Base-by-base conservation (phyloP, 106 monocot genomes). In the Narthecium ossifragum region DNA sequence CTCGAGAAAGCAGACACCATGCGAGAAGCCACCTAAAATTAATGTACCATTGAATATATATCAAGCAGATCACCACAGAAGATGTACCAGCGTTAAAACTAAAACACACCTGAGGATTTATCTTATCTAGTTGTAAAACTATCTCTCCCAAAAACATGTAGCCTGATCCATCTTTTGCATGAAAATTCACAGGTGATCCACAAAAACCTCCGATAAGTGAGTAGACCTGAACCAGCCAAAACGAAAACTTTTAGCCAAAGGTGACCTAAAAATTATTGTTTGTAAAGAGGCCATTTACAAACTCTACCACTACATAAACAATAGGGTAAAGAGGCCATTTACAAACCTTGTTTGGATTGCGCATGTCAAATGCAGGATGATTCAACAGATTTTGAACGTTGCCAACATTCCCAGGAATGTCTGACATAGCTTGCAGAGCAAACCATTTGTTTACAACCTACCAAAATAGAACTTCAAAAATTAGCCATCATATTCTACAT, bases 401-500 rank as follows among this genome's bases (percentile, higher is more conserved):
- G 26, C 31, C 76, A 48, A 98, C 87, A 77, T 98, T 98, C 34
- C 79, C 86, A 53, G 96, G 86, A 64, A 90, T 81, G 61, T 90
- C 81, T 37, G 96, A 98, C 55, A 76, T 63, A 14, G 96, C 86
- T 98, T 98, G 96, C 61, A 98, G 90, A 58, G 87, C 78, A 70
- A 98, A 79, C 96, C 96, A 98, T 69, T 90, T 90, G 34, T 81
- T 98, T 33, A 98, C 81, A 52, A 98, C 96, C 96, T 98, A 18
- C 31, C 31, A 18, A 2, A 57, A 33, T 20, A 49, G 4, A 43
- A 43, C 43, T 1, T 43, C 17, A 43, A 17, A 13, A 17, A 43
- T 13, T 7, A 43, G 43, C n/a, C n/a, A n/a, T n/a, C n/a, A n/a
- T n/a, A n/a, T n/a, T n/a, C n/a, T n/a, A n/a, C n/a, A n/a, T n/a